Evolutionary conservation across 495 filamentous ascomycete species (phyloP).

Genomic region (Xylaria curta): DNA sequence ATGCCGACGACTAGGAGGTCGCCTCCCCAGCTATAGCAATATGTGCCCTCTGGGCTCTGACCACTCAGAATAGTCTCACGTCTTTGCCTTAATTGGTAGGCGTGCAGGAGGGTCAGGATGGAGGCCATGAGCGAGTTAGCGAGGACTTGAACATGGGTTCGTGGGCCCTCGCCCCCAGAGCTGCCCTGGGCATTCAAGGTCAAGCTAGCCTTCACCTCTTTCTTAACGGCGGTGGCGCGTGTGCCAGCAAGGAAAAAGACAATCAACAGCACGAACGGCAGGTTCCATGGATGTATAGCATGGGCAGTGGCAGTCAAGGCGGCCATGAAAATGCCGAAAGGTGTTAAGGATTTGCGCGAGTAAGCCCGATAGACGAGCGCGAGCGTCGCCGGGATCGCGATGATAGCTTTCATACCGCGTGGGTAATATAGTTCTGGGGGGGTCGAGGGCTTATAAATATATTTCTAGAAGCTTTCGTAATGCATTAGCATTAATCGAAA

Average conservation of each 20-base stretch:
- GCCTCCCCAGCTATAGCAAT: slow-evolving; percentile 58
- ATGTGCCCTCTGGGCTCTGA: slow-evolving; percentile 38
- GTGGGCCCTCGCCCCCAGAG: slow-evolving; percentile 69
- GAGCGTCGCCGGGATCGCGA: slow-evolving; percentile 69
- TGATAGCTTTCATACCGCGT: slow-evolving; percentile 68
- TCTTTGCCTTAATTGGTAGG: slow-evolving; percentile 63
- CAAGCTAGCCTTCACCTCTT: slow-evolving; percentile 79
- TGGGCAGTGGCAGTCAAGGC: slow-evolving; percentile 76
- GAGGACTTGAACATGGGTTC: slow-evolving; percentile 88
- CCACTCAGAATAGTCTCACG: slow-evolving; percentile 37
- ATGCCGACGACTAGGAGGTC: slow-evolving; percentile 64
- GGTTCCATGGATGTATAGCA: slow-evolving; percentile 86
- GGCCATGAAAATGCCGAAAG: slow-evolving; percentile 71
- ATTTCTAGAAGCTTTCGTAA: neutral
- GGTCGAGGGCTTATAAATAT: neutral
- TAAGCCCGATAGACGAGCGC: slow-evolving; percentile 73
- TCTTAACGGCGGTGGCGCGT: slow-evolving; percentile 83
- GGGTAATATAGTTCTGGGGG: neutral
- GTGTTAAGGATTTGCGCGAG: slow-evolving; percentile 77
- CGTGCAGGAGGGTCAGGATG: slow-evolving; percentile 72
- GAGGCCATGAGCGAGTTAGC: slow-evolving; percentile 85
- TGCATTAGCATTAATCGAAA: neutral
- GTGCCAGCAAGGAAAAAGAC: slow-evolving; percentile 90
- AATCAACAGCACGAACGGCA: slow-evolving; percentile 81
- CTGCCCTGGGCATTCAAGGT: slow-evolving; percentile 75